Conservation (phyloP, 2,329 filamentous ascomycete genomes). For the Botrytis deweyae region DNA sequence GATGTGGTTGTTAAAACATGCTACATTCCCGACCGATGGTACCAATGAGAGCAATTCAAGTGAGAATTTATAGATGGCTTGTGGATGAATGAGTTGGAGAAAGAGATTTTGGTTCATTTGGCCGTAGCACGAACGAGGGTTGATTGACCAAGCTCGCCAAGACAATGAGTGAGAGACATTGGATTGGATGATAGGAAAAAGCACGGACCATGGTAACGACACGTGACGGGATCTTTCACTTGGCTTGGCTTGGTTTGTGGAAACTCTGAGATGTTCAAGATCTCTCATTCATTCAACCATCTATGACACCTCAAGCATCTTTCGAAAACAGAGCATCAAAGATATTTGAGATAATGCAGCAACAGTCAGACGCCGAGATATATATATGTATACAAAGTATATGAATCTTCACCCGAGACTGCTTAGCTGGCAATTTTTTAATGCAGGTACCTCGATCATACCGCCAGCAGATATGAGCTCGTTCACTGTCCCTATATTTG, state of each 20-base stretch:
- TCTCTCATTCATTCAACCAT: not conserved
- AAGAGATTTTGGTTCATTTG: not conserved
- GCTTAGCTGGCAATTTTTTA: not conserved
- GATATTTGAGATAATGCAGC: not conserved
- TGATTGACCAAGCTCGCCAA: not conserved
- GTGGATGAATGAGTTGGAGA: not conserved
- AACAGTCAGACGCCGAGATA: not conserved
- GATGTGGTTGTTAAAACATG: not conserved
- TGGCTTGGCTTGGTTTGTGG: not conserved
- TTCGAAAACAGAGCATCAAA: not conserved
- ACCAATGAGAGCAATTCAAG: not conserved
- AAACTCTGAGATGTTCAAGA: not conserved
- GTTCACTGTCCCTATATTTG: not conserved
- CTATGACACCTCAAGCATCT: not conserved
- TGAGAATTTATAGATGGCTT: not conserved
- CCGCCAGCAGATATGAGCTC: slow-evolving; percentile 1
- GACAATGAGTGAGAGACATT: not conserved
- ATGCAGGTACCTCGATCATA: not conserved
- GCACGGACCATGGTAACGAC: not conserved
- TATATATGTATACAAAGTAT: not conserved
- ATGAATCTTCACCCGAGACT: not conserved
- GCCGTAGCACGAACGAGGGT: not conserved
- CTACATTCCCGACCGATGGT: not conserved
- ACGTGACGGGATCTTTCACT: not conserved
- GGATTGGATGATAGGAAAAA: not conserved